Conservation (phyloP, 2,329 filamentous ascomycete genomes). For the Stemphylium vesicarium region DNA sequence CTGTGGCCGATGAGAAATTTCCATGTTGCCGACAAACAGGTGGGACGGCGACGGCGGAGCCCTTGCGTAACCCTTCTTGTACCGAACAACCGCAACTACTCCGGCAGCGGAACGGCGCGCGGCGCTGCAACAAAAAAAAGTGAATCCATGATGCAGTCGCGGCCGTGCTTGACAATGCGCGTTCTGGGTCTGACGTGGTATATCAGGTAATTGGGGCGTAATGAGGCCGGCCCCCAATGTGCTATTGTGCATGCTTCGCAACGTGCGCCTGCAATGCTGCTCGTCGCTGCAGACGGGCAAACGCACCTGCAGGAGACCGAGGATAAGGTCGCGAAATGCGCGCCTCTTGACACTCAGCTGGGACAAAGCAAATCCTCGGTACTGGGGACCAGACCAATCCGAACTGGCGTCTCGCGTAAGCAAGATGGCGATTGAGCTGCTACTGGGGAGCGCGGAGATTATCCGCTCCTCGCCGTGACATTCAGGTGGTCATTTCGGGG, state of each 20-base stretch:
- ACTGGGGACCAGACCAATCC: slow-evolving; percentile 17
- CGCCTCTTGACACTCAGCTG: slow-evolving; percentile 18
- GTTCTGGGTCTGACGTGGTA: slow-evolving; percentile 2
- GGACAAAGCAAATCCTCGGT: slow-evolving; percentile 17
- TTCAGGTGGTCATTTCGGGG: slow-evolving; percentile 20
- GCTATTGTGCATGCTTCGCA: slow-evolving; percentile 3
- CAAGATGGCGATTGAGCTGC: slow-evolving; percentile 18
- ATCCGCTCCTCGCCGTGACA: slow-evolving; percentile 10
- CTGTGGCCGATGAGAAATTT: too few relatives aligned
- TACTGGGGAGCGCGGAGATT: slow-evolving; percentile 25
- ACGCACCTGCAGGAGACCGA: too few relatives aligned
- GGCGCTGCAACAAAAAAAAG: slow-evolving; percentile 22
- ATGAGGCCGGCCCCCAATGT: slow-evolving; percentile 3
- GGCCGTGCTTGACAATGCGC: slow-evolving; percentile 21
- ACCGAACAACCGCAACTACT: slow-evolving; percentile 5
- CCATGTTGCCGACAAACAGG: not conserved
- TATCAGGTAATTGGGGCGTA: not conserved
- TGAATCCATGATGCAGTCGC: slow-evolving; percentile 21
- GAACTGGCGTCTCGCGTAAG: slow-evolving; percentile 29
- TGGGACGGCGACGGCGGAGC: not conserved
- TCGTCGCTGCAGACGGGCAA: too few relatives aligned
- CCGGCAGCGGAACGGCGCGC: slow-evolving; percentile 34
- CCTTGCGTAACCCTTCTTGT: slow-evolving; percentile 12
- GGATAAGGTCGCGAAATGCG: not conserved
- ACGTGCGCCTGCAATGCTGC: not conserved